A percentile compares a stretch with the other conserved stretches of the same genome.
Conservation (phyloP, 2,329 filamentous ascomycete species). For the Penicillium hesseltinei region DNA sequence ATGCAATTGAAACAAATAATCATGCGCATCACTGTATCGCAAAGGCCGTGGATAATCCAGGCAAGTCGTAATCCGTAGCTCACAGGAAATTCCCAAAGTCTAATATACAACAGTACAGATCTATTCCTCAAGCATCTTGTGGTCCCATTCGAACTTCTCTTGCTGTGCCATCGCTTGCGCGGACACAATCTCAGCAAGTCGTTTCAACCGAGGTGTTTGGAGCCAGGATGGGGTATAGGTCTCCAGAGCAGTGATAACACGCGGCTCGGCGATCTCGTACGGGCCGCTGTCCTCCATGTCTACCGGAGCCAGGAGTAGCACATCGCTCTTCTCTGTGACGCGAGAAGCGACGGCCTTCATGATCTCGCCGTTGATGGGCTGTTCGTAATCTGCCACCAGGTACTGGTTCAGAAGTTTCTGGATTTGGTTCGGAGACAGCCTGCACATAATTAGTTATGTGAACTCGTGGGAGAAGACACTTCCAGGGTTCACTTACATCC, state of each 20-base stretch:
- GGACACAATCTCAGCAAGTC: conserved; percentile 96
- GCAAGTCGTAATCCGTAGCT: conserved; percentile 29
- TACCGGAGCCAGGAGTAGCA: conserved; percentile 86
- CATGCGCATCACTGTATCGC: conserved; percentile 28
- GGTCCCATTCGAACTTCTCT: conserved; percentile 67
- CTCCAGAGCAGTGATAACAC: conserved; percentile 92
- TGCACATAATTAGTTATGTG: conserved; percentile 34
- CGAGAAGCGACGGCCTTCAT: conserved; percentile 98
- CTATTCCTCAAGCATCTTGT: conserved; percentile 27
- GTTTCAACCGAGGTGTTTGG: conserved; percentile 91
- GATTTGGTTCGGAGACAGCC: conserved; percentile 97
- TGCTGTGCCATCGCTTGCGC: conserved; percentile 95
- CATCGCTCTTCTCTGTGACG: conserved; percentile 97
- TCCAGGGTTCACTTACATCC: conserved; percentile 72
- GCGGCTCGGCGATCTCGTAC: conserved; percentile 96
- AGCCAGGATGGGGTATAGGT: conserved; percentile 98
- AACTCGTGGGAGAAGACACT: not conserved
- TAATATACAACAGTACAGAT: conserved; percentile 28
- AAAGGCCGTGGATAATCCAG: conserved; percentile 17
- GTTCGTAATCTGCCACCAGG: conserved; percentile 96
- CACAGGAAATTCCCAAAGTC: conserved; percentile 22
- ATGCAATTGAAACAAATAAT: conserved; percentile 17
- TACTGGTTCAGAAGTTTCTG: conserved; percentile 99
- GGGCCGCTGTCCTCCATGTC: conserved; percentile 99
- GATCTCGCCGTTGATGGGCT: conserved; percentile 98